These are phyloP conservation scores for Cystobasidium pallidum DNA, from an alignment of 1,284 basidiomycete species.

Conservation along the genomic window DNA sequence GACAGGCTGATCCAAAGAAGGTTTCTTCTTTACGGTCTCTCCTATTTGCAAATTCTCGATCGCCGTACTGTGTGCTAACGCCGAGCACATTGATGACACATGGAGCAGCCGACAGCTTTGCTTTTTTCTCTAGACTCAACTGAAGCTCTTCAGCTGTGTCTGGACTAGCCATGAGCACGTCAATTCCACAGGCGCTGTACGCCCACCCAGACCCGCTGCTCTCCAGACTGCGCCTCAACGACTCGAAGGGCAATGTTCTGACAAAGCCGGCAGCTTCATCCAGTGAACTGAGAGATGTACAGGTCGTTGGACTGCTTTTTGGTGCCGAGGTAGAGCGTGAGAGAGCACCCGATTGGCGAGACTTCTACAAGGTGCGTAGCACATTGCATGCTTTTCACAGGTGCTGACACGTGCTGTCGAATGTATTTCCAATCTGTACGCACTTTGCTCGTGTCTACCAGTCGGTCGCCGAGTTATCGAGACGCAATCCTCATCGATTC, in stretches of 20 bases:
- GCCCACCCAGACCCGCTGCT: conserved; percentile 34
- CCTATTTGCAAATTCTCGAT: conserved; percentile 2
- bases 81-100: conserved; percentile 4
- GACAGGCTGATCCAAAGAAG: not conserved
- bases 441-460: not conserved
- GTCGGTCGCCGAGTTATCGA: conserved; percentile 24
- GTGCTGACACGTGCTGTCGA: not conserved
- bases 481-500: conserved; percentile 40
- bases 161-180: conserved; percentile 11
- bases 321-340: conserved; percentile 35
- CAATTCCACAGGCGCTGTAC: conserved; percentile 26
- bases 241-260: conserved; percentile 14
- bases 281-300: conserved; percentile 37
- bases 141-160: too few species aligned
- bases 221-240: conserved; percentile 29
- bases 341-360: not conserved
- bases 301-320: conserved; percentile 41
- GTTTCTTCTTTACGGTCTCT: not conserved
- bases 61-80: not conserved
- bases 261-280: conserved; percentile 21
- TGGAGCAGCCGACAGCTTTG: not conserved
- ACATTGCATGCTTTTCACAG: too few species aligned
- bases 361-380: conserved; percentile 36
- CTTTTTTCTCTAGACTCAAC: not conserved
- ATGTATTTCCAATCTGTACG: not conserved